phyloP scores from a whole-genome alignment of 2,329 filamentous ascomycete species.

The Chalara sp. region DNA sequence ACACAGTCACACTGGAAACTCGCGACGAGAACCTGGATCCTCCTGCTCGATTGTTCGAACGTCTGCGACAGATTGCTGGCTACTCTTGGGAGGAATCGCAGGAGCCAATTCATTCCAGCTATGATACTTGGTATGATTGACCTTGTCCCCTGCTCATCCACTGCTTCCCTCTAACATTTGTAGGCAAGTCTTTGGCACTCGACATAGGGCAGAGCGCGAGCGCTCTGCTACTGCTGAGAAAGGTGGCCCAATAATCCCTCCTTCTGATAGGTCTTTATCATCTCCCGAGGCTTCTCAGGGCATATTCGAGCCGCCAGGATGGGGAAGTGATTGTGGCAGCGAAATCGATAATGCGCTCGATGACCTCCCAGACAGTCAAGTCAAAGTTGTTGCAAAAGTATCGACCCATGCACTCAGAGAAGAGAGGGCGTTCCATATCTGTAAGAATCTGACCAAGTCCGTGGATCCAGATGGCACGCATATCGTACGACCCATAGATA shows the following conservation, averaged over 20 bases:
- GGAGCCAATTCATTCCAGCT: constrained; percentile 58
- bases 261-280: too few species aligned
- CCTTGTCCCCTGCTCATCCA: too few species aligned
- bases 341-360: too few species aligned
- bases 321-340: too few species aligned
- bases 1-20: constrained; percentile 16
- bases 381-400: constrained; percentile 69
- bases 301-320: too few species aligned
- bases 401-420: constrained; percentile 77
- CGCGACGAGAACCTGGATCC: constrained; percentile 50
- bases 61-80: constrained; percentile 64
- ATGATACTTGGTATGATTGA: constrained; percentile 71
- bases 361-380: neutral
- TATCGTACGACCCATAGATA: constrained; percentile 74
- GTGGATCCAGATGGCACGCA: constrained; percentile 69
- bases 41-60: constrained; percentile 63
- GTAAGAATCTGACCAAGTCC: constrained; percentile 62
- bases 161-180: too few species aligned
- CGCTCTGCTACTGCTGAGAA: too few species aligned
- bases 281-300: too few species aligned
- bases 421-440: constrained; percentile 81
- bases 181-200: too few species aligned
- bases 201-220: too few species aligned
- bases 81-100: constrained; percentile 69
- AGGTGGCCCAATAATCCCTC: too few species aligned